Conservation (phyloP, 352 stramenopile genomes). For the Aphanomyces stellatus region DNA sequence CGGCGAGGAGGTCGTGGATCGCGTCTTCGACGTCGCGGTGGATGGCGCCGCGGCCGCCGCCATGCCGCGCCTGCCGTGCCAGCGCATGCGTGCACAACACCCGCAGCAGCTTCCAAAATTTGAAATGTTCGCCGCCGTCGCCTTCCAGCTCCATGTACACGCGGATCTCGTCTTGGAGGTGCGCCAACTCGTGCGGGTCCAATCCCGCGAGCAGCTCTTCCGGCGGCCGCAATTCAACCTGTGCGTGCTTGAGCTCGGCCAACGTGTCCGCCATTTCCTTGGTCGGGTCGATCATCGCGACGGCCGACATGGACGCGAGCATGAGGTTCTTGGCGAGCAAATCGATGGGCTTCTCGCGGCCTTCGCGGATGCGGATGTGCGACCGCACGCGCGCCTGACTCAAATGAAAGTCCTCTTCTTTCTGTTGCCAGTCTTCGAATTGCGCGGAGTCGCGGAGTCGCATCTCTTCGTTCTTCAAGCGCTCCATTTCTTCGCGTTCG, state of each 20-base stretch:
- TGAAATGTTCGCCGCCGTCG: slow-evolving; percentile 44
- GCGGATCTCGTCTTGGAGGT: slow-evolving; percentile 83
- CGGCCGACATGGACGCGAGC: slow-evolving; percentile 42
- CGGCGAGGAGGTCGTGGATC: slow-evolving; percentile 86
- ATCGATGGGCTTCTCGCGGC: slow-evolving; percentile 94
- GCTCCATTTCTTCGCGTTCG: slow-evolving; percentile 94
- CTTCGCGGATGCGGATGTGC: slow-evolving; percentile 79
- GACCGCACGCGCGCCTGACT: slow-evolving; percentile 89
- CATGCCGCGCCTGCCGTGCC: slow-evolving; percentile 29
- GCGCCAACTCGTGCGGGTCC: slow-evolving; percentile 64
- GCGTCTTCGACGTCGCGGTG: slow-evolving; percentile 79
- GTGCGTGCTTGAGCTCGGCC: neutral
- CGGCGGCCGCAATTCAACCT: slow-evolving; percentile 21
- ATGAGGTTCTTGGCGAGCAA: slow-evolving; percentile 98
- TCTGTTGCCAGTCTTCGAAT: slow-evolving; percentile 97
- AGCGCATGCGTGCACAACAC: slow-evolving; percentile 77
- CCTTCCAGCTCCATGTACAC: slow-evolving; percentile 89
- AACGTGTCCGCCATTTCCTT: slow-evolving; percentile 8
- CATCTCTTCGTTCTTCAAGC: slow-evolving; percentile 91
- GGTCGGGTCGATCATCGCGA: slow-evolving; percentile 21
- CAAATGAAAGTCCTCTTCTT: slow-evolving; percentile 97
- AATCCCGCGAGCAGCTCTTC: slow-evolving; percentile 69
- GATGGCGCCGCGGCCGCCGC: slow-evolving; percentile 60
- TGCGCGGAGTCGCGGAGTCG: slow-evolving; percentile 93
- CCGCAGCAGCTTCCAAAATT: slow-evolving; percentile 83